Base-by-base conservation (phyloP, 2,329 filamentous ascomycete species). In the Elsinoe australis region DNA sequence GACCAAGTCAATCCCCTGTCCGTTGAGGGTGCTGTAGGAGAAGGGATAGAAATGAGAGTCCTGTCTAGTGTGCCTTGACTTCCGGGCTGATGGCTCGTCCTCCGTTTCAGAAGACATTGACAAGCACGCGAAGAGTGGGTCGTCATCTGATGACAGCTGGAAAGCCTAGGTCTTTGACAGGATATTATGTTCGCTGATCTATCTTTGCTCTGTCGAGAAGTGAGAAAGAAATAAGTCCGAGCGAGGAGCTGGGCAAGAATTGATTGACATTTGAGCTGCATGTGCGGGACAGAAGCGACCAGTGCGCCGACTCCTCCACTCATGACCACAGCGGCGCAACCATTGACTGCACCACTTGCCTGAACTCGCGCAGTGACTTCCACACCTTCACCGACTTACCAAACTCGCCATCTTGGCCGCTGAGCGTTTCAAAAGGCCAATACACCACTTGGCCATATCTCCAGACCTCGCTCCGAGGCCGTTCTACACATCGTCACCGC, bases 91-190 rank as follows among this genome's bases (percentile, higher is more conserved):
- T n/a, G 21, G 35, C 17, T 19, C 9, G 36, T 12, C n/a, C n/a
- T 15, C 15, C 12, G 22, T 41, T 41, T 41, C 36, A 41, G 36
- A 41, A 41, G 36, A 26, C 22, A 41, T 28, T 28, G 35, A 38
- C 35, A 38, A 21, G 35, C 24, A 22, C 35, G 17, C 19, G 19
- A 38, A 22, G 35, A 5, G 35, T 38, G 35, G 35, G 18, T 38
- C 35, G 12, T 5, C 5, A 14, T 35, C 17, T 35, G 4, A 35
- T 35, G 15, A 35, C 32, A 17, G 36, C n/a, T 15, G 8, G 22
- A 31, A 10, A 31, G 29, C 29, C 7, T 4, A 31, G 2, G 29
- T 5, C 4, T 5, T n/a, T 32, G 29, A 12, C 5, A 2, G n/a
- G 12, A 32, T 5, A 5, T 2, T 15, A 32, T 32, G n/a, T 15